A percentile compares a stretch with the other conserved stretches of the same genome.
These are phyloP conservation scores for Austroboletus sp. DNA, from an alignment of 1,284 basidiomycete species.

Conservation along the genomic window DNA sequence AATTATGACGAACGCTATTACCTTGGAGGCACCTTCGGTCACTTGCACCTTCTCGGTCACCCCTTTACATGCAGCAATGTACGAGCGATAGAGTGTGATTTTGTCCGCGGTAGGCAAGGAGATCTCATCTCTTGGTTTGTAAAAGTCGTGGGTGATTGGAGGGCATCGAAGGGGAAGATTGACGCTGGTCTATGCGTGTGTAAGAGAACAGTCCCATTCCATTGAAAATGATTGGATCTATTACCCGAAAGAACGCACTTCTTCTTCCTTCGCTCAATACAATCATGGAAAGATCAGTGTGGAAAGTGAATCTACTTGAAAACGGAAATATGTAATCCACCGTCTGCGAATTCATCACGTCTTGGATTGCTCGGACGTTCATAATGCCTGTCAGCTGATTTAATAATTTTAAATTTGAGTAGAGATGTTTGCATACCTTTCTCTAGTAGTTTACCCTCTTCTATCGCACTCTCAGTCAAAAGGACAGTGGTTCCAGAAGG, in stretches of 20 bases:
- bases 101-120: slow-evolving; percentile 40
- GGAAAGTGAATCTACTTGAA: slow-evolving; percentile 61
- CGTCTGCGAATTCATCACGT: slow-evolving; percentile 61
- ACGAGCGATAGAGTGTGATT: slow-evolving; percentile 48
- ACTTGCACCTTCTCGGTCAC: slow-evolving; percentile 44
- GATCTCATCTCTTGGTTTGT: slow-evolving; percentile 43
- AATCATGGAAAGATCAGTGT: slow-evolving; percentile 65
- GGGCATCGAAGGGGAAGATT: slow-evolving; percentile 42
- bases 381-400: slow-evolving; percentile 44
- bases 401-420: not conserved
- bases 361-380: slow-evolving; percentile 67
- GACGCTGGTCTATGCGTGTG: slow-evolving; percentile 44
- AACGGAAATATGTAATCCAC: slow-evolving; percentile 79
- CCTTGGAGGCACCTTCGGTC: slow-evolving; percentile 50
- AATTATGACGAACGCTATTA: slow-evolving; percentile 20
- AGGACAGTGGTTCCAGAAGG: slow-evolving; percentile 57
- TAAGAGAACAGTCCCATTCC: not conserved
- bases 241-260: slow-evolving; percentile 61
- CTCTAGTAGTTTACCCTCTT: slow-evolving; percentile 61
- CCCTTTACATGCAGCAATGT: slow-evolving; percentile 48
- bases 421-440: slow-evolving; percentile 38
- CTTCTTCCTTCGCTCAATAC: slow-evolving; percentile 61
- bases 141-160: slow-evolving; percentile 33
- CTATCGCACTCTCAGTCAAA: slow-evolving; percentile 61
- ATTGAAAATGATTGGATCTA: not conserved